Conservation (phyloP, 176 grass and related monocot genomes). For the Cocos nucifera region DNA sequence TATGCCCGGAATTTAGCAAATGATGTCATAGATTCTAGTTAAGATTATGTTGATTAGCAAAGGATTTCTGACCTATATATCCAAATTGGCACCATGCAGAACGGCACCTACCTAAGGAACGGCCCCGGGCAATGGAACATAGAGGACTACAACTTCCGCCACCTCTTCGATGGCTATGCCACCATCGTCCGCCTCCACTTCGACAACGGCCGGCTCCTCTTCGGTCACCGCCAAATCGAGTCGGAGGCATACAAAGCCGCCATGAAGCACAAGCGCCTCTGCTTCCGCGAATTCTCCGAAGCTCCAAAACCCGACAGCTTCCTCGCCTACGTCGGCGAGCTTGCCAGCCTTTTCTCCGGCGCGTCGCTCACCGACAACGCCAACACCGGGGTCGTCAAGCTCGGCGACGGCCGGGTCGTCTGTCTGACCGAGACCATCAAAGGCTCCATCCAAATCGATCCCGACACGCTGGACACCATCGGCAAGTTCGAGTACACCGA, state of each 20-base stretch:
- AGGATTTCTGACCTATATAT: background rate
- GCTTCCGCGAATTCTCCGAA: conserved; percentile 98
- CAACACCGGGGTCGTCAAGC: conserved; percentile 86
- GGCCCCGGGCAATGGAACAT: conserved; percentile 89
- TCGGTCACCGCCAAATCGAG: conserved; percentile 82
- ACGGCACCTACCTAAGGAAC: conserved; percentile 93
- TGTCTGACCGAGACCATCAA: conserved; percentile 97
- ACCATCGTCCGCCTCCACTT: conserved; percentile 86
- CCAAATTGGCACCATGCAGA: conserved; percentile 20
- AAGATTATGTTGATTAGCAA: conserved; percentile 1
- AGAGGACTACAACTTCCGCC: conserved; percentile 78
- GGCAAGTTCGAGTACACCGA: conserved; percentile 83
- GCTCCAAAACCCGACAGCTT: conserved; percentile 47
- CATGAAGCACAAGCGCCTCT: conserved; percentile 50
- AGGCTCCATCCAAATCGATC: conserved; percentile 76
- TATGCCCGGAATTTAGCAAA: no score
- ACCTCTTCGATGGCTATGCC: conserved; percentile 97
- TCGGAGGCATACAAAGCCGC: conserved; percentile 93
- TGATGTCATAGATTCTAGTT: no score
- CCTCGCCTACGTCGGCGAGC: conserved; percentile 48
- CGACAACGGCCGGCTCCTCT: conserved; percentile 37
- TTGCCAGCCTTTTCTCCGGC: conserved; percentile 68
- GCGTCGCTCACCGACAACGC: conserved; percentile 96
- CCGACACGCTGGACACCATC: conserved; percentile 81
- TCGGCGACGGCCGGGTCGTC: conserved; percentile 88